Evolutionary conservation across 805 yeast genomes (phyloP), one percentile per base, ranked within the genome.

Genomic region (Candida bentonensis): DNA sequence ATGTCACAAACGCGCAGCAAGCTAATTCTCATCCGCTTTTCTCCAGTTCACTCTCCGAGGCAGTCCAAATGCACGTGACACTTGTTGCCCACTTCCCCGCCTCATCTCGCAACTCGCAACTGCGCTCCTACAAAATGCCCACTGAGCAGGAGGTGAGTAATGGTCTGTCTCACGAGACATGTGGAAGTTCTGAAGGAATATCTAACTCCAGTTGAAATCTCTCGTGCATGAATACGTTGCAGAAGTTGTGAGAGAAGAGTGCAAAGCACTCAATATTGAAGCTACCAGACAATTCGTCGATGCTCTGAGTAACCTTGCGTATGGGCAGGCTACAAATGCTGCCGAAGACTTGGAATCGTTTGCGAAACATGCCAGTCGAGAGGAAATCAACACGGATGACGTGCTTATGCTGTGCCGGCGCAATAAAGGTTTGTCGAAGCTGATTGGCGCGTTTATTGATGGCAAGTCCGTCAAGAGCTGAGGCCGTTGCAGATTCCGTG

Each of bases 231-330:
- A 48, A 33, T 49, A 56, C 13, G 64, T 59, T 7, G 51, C 51
- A 21, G 46, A 51, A 26, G 57, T 59, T 7, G 59, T 56, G 2
- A 53, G 54, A 2, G 61, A 59, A 36, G 60, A 59, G 30, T 48
- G 59, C 36, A 39, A 42, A 5, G 39, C 28, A 7, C 48, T 57
- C n/a, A 49, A 42, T 17, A 47, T 45, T 13, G 46, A 50, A 5
- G 56, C 55, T 11, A 56, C 63, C 9, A 58, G 60, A 5, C 58
- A 61, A 40, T 60, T 56, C 41, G 52, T 53, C 2, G 61, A 63
- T 17, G 53, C 59, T 3, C 43, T 60, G 26, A 52, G 64, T 2
- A 60, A 61, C 15, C 49, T 60, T 22, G 61, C 60, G 3, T 60
- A 51, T 41, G 46, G 51, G 5, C 64, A 60, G 41, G 50, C 54